Percentiles rank a stretch among this genome's conserved stretches.
Evolutionary conservation across 164 flowering plant genomes (phyloP).

Genomic region (Vitis rotundifolia): DNA sequence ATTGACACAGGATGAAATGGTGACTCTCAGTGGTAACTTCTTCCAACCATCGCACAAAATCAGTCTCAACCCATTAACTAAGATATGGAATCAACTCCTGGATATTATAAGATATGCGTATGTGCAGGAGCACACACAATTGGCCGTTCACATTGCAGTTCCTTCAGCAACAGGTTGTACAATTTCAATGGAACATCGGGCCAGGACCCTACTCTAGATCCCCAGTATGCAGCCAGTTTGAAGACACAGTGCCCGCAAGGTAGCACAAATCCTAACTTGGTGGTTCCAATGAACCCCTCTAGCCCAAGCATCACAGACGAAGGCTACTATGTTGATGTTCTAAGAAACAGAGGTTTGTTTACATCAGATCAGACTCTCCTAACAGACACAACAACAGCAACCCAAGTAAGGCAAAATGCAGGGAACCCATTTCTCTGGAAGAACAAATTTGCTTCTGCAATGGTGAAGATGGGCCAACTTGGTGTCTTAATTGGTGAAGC

Average conservation of each 20-base stretch:
- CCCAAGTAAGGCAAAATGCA: conserved; percentile 40
- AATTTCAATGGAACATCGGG: conserved; percentile 33
- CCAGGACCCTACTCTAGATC: conserved; percentile 50
- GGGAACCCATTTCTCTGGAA: conserved; percentile 27
- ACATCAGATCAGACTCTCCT: conserved; percentile 60
- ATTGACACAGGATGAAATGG: conserved; percentile 6
- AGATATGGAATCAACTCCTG: too few relatives aligned
- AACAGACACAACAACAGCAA: conserved; percentile 31
- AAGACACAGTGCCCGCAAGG: conserved; percentile 46
- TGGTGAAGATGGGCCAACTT: conserved; percentile 66
- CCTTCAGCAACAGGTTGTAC: conserved; percentile 43
- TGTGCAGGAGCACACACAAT: conserved; percentile 66
- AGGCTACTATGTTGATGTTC: conserved; percentile 37
- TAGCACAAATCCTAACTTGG: conserved; percentile 23
- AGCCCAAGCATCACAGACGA: conserved; percentile 37
- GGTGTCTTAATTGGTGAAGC: conserved; percentile 52
- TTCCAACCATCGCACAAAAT: too few relatives aligned
- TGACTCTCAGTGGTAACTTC: conserved; percentile 1
- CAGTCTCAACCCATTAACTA: too few relatives aligned
- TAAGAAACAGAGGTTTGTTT: conserved; percentile 41
- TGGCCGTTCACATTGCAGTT: conserved; percentile 52
- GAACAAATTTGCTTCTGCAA: conserved; percentile 48
- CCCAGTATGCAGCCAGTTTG: conserved; percentile 36
- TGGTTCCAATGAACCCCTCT: conserved; percentile 43
- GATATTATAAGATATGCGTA: too few relatives aligned